phyloP scores from a whole-genome alignment of 768 basidiomycete genomes.

The Tylopilus cervinicoccineus region DNA sequence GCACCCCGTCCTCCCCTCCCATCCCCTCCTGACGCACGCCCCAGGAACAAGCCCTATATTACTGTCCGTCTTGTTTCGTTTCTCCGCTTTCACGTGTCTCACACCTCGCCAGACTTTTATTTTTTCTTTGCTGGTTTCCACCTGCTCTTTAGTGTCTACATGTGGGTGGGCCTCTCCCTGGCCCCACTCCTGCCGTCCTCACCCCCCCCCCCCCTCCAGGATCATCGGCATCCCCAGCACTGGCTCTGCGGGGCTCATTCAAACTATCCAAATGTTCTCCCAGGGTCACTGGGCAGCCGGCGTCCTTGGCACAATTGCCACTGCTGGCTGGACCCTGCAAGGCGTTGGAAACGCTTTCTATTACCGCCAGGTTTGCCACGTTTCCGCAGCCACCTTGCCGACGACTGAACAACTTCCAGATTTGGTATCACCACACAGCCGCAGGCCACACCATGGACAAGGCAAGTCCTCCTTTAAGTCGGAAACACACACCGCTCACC shows the following conservation, averaged over 20 bases:
- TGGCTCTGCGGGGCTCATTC: slow-evolving; percentile 92
- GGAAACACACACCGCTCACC: slow-evolving; percentile 4
- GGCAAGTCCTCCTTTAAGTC: slow-evolving; percentile 40
- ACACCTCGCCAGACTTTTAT: slow-evolving; percentile 68
- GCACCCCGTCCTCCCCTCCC: slow-evolving; percentile 22
- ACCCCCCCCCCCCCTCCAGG: slow-evolving; percentile 43
- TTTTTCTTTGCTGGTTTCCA: slow-evolving; percentile 98
- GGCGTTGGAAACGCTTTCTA: slow-evolving; percentile 77
- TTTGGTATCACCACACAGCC: slow-evolving; percentile 73
- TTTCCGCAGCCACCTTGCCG: slow-evolving; percentile 11
- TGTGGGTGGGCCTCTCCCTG: slow-evolving; percentile 66
- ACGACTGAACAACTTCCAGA: slow-evolving; percentile 38
- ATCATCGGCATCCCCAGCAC: slow-evolving; percentile 94
- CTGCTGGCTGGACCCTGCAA: slow-evolving; percentile 85
- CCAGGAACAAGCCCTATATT: slow-evolving; percentile 91
- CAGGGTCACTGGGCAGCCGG: slow-evolving; percentile 73
- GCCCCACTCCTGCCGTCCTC: background rate
- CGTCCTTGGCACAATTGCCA: slow-evolving; percentile 75
- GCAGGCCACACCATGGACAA: slow-evolving; percentile 88
- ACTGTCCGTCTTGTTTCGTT: slow-evolving; percentile 55
- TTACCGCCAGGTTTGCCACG: slow-evolving; percentile 61
- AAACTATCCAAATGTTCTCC: slow-evolving; percentile 80
- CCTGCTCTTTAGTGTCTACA: slow-evolving; percentile 87
- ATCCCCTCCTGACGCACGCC: slow-evolving; percentile 15
- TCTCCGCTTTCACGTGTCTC: slow-evolving; percentile 3